Conservation (phyloP, 2,329 filamentous ascomycete species). For the Fusarium longipes region DNA sequence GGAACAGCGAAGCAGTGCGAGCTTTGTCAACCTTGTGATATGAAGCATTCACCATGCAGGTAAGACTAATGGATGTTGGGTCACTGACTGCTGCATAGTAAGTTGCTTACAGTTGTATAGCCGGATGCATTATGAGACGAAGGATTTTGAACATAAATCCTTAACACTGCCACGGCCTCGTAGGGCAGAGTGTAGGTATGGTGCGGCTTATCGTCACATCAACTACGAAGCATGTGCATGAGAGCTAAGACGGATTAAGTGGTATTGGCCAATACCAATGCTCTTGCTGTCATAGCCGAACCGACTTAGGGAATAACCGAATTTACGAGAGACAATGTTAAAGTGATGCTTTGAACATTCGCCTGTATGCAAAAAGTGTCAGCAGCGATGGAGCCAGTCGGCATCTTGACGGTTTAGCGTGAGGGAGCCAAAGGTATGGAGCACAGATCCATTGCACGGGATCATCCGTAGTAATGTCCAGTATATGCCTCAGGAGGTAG, state of each 20-base stretch:
- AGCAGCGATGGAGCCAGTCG: slow-evolving; percentile 24
- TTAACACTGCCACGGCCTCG: slow-evolving; percentile 14
- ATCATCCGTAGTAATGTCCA: neutral
- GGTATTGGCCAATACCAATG: slow-evolving; percentile 17
- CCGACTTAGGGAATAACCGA: slow-evolving; percentile 7
- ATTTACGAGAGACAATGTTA: neutral
- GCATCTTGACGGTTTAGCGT: slow-evolving; percentile 2
- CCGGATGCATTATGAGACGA: slow-evolving; percentile 13
- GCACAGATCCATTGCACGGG: slow-evolving; percentile 9
- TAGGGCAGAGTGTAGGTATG: slow-evolving; percentile 21
- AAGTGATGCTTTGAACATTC: slow-evolving; percentile 1
- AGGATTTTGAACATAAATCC: slow-evolving; percentile 16
- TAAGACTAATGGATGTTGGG: slow-evolving; percentile 8
- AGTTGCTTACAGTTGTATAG: slow-evolving; percentile 11
- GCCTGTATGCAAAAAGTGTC: slow-evolving; percentile 14
- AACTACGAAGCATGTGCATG: slow-evolving; percentile 2
- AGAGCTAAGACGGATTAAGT: slow-evolving; percentile 5
- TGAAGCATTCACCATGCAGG: slow-evolving; percentile 19
- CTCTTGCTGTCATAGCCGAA: slow-evolving; percentile 17
- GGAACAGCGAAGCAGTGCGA: slow-evolving; percentile 4
- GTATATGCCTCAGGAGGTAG: neutral
- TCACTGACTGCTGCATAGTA: neutral
- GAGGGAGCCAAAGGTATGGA: slow-evolving; percentile 29
- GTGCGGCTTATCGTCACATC: slow-evolving; percentile 12
- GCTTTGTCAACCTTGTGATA: slow-evolving; percentile 4